Percentiles rank a stretch among this genome's conserved stretches.
Evolutionary conservation across 805 yeast species (phyloP).

Genomic region (Yamadazyma insecticola): DNA sequence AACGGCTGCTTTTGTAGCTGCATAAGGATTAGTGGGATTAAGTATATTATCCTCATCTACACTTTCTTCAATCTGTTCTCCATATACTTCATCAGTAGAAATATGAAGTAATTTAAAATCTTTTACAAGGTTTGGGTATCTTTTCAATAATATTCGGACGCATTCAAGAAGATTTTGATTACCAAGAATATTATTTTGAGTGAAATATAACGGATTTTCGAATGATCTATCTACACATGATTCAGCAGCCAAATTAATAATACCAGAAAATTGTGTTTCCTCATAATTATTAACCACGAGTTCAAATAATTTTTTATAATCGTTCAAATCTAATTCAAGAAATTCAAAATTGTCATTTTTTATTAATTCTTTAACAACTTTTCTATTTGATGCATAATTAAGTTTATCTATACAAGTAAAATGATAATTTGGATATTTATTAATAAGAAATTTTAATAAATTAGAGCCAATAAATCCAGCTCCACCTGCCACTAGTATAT

Average conservation of each 20-base stretch:
- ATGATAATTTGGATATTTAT: constrained; percentile 19
- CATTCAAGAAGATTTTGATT: constrained; percentile 46
- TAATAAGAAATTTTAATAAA: constrained; percentile 33
- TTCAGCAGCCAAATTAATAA: constrained; percentile 54
- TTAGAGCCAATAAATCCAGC: constrained; percentile 56
- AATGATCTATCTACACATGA: constrained; percentile 53
- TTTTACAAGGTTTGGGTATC: constrained; percentile 4
- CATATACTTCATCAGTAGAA: constrained; percentile 60
- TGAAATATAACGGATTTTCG: constrained; percentile 37
- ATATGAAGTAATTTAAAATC: constrained; percentile 35
- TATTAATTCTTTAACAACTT: not conserved
- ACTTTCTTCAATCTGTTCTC: constrained; percentile 28
- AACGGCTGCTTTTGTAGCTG: constrained; percentile 53
- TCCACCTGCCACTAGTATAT: constrained; percentile 53
- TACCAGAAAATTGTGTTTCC: constrained; percentile 20
- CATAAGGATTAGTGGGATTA: constrained; percentile 53
- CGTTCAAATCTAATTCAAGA: constrained; percentile 32
- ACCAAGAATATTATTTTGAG: constrained; percentile 42
- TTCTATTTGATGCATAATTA: constrained; percentile 37
- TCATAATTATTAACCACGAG: constrained; percentile 12
- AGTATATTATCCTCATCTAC: constrained; percentile 33
- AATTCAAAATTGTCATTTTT: constrained; percentile 17
- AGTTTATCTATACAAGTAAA: constrained; percentile 45
- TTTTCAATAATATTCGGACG: no score
- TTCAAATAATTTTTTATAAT: constrained; percentile 14